Evolutionary conservation across 2,329 filamentous ascomycete species (phyloP), one percentile per base, ranked within the genome.

Genomic region (Madurella mycetomatis): DNA sequence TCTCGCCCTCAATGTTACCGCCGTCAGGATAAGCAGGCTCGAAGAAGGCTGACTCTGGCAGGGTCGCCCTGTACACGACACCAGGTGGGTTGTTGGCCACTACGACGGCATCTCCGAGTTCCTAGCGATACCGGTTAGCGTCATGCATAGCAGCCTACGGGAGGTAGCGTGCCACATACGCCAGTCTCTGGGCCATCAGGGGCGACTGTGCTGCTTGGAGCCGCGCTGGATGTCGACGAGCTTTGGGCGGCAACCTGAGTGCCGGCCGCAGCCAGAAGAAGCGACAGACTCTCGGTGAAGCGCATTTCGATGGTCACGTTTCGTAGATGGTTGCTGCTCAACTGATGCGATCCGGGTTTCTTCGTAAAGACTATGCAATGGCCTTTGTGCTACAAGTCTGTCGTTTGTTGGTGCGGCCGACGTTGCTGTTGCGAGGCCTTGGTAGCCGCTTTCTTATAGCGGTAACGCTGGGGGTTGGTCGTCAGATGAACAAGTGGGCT

Each of bases 31-130:
- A 75, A 2, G 75, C 71, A 1, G 68, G 64, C 54, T 76, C 73
- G 66, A 78, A 82, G 69, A 80, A 80, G 4, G 75, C 68, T 25
- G 76, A 66, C 2, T 77, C 68, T 15, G 82, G 82, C 5, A 89
- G 75, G 1, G 67, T 72, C 16, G 82, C 86, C 51, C 75, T 70
- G 70, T 83, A 87, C 32, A 73, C 66, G 30, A 74, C 69, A 34
- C 77, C 77, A 4, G 67, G 55, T 1, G 84, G 80, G 71, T 88
- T 88, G 69, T 79, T 72, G 15, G 65, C 69, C 16, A 81, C 74
- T 4, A 76, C 66, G 9, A 74, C 68, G 43, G 85, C 83, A 62
- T 82, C 73, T 49, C 72, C 74, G 15, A 75, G 68, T 52, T 69
- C 39, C 70, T 74, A 51, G 52, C 51, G 12, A 8, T 3, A 9